Base-by-base conservation (phyloP, 1,139 yeast genomes). In the Saccharomycopsis hybrid region DNA sequence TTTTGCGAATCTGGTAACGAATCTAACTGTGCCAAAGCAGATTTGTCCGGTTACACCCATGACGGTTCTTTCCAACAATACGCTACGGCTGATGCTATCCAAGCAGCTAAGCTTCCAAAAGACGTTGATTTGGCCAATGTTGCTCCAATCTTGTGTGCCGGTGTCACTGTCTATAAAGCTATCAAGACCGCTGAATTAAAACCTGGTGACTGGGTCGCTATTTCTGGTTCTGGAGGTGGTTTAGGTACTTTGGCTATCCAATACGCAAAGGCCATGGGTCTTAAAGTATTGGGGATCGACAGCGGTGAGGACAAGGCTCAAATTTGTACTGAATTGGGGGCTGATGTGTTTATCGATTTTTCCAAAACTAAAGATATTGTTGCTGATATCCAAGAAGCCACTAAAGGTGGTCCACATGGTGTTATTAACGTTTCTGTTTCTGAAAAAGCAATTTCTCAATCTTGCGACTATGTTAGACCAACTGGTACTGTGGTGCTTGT, bases 341-440 rank as follows among this genome's bases (percentile, higher is more conserved):
- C 80, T 60, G 85, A 79, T 65, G 70, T 65, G 47, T 78, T 63
- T 61, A 69, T 77, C 60, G 84, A 78, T 64, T 78, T 76, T 71
- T 69, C 73, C 55, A 67, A 65, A 57, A 65, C 73, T 53, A 73
- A 74, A 63, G 79, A 78, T 63, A 59, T 77, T 46, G 78, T 76
- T 47, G 70, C 65, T 47, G 86, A 77, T 48, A 73, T 82, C 52
- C 62, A 67, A 54, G 67, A 68, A 53, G 78, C 77, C 58, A 85
- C 95, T 54, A 68, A 73, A 53, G 95, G 95, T 65, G 81, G 81
- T 54, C 85, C 92, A 51, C 90, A 85, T 62, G 92, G 85, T 62
- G 88, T 78, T 58, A 73, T 85, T 62, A 85, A 84, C 67, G 88
- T 85, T 55, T 85, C 94, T 43, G 90, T 82, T 51, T 80, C 94